These are phyloP conservation scores for Fusarium brevicatenulatum DNA, from an alignment of 2,329 filamentous ascomycete species.

Conservation along the genomic window DNA sequence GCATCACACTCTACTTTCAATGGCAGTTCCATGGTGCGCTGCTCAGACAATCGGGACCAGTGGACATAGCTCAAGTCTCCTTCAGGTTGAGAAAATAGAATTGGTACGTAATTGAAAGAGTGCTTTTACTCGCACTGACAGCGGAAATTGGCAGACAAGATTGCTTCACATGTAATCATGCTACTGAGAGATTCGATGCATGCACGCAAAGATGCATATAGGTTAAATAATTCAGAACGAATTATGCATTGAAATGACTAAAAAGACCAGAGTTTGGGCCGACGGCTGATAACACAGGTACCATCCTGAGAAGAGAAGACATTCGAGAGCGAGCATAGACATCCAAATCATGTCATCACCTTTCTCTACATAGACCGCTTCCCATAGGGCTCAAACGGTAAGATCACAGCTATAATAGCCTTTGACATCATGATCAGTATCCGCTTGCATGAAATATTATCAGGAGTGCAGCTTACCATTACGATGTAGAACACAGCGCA, in stretches of 20 bases:
- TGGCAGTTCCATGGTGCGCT: too few relatives aligned
- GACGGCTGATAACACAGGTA: too few relatives aligned
- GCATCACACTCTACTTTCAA: too few relatives aligned
- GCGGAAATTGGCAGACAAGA: accelerated
- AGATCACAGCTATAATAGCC: background rate
- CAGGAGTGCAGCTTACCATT: background rate
- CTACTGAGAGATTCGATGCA: background rate
- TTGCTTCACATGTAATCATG: accelerated
- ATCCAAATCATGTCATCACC: accelerated
- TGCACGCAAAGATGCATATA: accelerated
- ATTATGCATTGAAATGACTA: too few relatives aligned
- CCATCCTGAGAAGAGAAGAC: accelerated
- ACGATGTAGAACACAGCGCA: background rate
- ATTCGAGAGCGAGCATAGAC: accelerated
- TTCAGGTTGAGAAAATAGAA: too few relatives aligned
- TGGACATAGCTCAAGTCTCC: too few relatives aligned
- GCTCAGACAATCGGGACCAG: too few relatives aligned
- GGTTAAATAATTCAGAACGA: background rate
- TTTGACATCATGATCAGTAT: too few relatives aligned
- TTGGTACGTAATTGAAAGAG: too few relatives aligned
- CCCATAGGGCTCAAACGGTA: background rate
- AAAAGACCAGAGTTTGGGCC: too few relatives aligned
- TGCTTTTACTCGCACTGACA: too few relatives aligned
- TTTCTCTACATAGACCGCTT: background rate
- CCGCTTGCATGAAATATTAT: accelerated